These are phyloP conservation scores for Lachnum nothofagi DNA, from an alignment of 2,329 filamentous ascomycete genomes.

Conservation along the genomic window DNA sequence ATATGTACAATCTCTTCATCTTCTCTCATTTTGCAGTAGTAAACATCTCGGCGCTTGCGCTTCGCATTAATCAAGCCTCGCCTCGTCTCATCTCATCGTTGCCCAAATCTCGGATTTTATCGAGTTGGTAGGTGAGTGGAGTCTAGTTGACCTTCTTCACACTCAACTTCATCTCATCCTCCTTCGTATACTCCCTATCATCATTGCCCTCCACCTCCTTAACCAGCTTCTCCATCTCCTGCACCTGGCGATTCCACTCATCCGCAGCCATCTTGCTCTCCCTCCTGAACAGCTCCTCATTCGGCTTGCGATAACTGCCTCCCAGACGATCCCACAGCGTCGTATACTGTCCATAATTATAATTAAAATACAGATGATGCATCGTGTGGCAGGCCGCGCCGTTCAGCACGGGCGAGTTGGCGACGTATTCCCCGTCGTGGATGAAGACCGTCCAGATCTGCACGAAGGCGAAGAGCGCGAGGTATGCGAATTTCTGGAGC, in stretches of 20 bases:
- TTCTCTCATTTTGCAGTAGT: too few species aligned
- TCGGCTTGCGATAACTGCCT: constrained; percentile 80
- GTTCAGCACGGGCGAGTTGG: constrained; percentile 86
- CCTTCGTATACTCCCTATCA: constrained; percentile 27
- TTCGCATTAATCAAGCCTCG: too few species aligned
- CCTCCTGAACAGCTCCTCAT: constrained; percentile 76
- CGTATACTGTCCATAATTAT: constrained; percentile 93
- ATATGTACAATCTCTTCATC: too few species aligned
- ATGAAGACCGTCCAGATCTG: constrained; percentile 98
- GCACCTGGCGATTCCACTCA: constrained; percentile 76
- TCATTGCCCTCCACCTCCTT: constrained; percentile 45
- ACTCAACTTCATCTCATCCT: constrained; percentile 15
- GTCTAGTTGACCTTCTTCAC: constrained; percentile 9
- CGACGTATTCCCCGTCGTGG: constrained; percentile 89
- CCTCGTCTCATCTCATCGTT: too few species aligned
- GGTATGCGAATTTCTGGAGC: constrained; percentile 83
- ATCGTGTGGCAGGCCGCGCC: constrained; percentile 90
- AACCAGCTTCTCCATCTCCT: constrained; percentile 61
- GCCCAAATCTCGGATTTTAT: too few species aligned
- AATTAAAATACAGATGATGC: constrained; percentile 84
- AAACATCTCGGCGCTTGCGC: too few species aligned
- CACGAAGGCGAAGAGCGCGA: constrained; percentile 82
- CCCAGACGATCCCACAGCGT: constrained; percentile 87
- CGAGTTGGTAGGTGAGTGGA: too few species aligned
- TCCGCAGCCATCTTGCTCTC: constrained; percentile 78